These are phyloP conservation scores for Pseudogymnoascus sp. DNA, from an alignment of 2,329 filamentous ascomycete genomes.

Conservation along the genomic window DNA sequence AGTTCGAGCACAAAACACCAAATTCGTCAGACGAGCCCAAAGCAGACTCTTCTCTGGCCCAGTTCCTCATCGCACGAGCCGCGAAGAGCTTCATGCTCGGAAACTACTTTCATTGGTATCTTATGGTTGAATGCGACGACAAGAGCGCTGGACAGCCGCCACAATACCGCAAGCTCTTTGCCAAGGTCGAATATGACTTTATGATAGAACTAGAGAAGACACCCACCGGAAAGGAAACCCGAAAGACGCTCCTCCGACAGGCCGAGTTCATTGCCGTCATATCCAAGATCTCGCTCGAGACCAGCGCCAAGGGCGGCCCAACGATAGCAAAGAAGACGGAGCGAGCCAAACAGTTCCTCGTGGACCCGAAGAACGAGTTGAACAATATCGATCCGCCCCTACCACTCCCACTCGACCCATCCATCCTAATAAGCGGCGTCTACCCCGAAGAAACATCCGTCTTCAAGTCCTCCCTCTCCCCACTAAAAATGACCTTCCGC, in stretches of 20 bases:
- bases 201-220: constrained; percentile 76
- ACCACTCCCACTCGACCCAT: constrained; percentile 80
- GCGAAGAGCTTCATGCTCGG: constrained; percentile 82
- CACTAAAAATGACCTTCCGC: constrained; percentile 84
- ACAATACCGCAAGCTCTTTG: constrained; percentile 76
- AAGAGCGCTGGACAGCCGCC: constrained; percentile 62
- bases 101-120: constrained; percentile 96
- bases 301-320: constrained; percentile 50
- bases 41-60: constrained; percentile 75
- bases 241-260: constrained; percentile 73
- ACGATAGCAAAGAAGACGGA: constrained; percentile 75
- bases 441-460: constrained; percentile 79
- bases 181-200: constrained; percentile 91
- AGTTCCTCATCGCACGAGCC: constrained; percentile 81
- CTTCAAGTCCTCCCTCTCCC: constrained; percentile 91
- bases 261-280: constrained; percentile 83
- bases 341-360: constrained; percentile 72
- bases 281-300: constrained; percentile 80
- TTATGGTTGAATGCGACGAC: constrained; percentile 91
- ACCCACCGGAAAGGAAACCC: constrained; percentile 60
- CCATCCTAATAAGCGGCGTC: constrained; percentile 68
- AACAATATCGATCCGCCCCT: constrained; percentile 75
- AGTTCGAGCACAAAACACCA: constrained; percentile 72
- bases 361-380: constrained; percentile 86
- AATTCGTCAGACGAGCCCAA: constrained; percentile 52